A percentile compares a stretch with the other conserved stretches of the same genome.
These are phyloP conservation scores for Euphorbia celastroides DNA, from an alignment of 441 rosid genomes.

Conservation along the genomic window DNA sequence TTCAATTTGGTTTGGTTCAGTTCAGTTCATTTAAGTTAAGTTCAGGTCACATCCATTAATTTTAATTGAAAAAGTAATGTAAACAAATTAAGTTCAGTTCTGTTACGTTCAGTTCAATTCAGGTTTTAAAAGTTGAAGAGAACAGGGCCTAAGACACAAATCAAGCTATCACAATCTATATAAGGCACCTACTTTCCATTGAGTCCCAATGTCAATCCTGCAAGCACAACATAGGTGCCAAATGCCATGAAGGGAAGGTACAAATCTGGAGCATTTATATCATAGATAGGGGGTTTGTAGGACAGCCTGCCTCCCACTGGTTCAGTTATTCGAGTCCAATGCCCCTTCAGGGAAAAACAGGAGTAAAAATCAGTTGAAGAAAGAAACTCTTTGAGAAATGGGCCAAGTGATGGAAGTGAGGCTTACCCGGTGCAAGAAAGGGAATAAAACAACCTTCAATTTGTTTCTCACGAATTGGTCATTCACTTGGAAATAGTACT, in stretches of 20 bases:
- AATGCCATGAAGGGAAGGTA: conserved; percentile 96
- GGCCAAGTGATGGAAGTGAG: conserved; percentile 4
- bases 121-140: too few relatives aligned
- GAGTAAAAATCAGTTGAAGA: conserved; percentile 7
- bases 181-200: conserved; percentile 65
- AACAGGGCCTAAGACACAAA: not conserved
- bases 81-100: too few relatives aligned
- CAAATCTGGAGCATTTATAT: conserved; percentile 90
- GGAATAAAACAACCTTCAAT: conserved; percentile 79
- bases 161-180: not conserved
- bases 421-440: conserved; percentile 85
- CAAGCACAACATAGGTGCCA: conserved; percentile 86
- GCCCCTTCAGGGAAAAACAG: conserved; percentile 50
- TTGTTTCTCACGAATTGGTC: conserved; percentile 95
- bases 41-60: too few relatives aligned
- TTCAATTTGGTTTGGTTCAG: too few relatives aligned
- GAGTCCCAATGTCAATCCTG: conserved; percentile 80
- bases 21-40: too few relatives aligned
- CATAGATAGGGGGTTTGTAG: conserved; percentile 84
- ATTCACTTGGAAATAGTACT: conserved; percentile 96
- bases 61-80: too few relatives aligned
- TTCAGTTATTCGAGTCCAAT: conserved; percentile 88
- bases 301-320: conserved; percentile 97
- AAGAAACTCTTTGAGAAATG: not conserved
- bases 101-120: too few relatives aligned